Conservation (phyloP, 139 green algal genomes). For the Picochlorum sp. region DNA sequence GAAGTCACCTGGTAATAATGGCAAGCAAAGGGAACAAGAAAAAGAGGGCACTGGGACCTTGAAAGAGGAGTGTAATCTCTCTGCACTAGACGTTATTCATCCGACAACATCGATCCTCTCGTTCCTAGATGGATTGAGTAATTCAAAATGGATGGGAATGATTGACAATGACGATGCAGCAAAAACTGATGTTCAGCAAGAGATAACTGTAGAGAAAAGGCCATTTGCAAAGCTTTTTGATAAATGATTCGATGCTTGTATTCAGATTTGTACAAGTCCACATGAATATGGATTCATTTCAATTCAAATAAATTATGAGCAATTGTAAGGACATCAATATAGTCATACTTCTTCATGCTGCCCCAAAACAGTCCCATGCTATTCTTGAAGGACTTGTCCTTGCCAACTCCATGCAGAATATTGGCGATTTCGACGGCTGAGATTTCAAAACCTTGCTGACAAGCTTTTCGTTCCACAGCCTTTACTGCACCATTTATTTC, state of each 20-base stretch:
- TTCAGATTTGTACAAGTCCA: not conserved
- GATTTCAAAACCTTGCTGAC: slow-evolving; percentile 1
- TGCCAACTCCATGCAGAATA: slow-evolving; percentile 58
- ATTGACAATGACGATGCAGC: not conserved
- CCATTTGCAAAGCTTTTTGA: slow-evolving; percentile 4
- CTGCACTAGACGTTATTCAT: not conserved
- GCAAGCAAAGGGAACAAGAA: no score
- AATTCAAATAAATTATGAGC: not conserved
- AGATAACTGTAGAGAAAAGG: slow-evolving; percentile 2
- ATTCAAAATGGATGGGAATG: slow-evolving; percentile 3
- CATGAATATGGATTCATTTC: no score
- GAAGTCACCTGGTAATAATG: no score
- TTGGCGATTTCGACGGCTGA: slow-evolving; percentile 36
- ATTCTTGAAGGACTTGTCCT: slow-evolving; percentile 37
- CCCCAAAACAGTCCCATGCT: slow-evolving; percentile 42
- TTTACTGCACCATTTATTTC: slow-evolving; percentile 28
- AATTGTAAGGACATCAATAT: slow-evolving; percentile 27
- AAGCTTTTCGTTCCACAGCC: not conserved
- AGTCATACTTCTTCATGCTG: slow-evolving; percentile 35
- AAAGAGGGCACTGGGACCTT: no score
- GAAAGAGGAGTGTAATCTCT: no score
- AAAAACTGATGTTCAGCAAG: not conserved
- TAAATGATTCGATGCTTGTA: slow-evolving; percentile 8
- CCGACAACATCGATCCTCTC: slow-evolving; percentile 4
- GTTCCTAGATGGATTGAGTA: slow-evolving; percentile 5